Evolutionary conservation across 331 rosid genomes (phyloP), one percentile per base, ranked within the genome.

Genomic region (Quercus lobata): DNA sequence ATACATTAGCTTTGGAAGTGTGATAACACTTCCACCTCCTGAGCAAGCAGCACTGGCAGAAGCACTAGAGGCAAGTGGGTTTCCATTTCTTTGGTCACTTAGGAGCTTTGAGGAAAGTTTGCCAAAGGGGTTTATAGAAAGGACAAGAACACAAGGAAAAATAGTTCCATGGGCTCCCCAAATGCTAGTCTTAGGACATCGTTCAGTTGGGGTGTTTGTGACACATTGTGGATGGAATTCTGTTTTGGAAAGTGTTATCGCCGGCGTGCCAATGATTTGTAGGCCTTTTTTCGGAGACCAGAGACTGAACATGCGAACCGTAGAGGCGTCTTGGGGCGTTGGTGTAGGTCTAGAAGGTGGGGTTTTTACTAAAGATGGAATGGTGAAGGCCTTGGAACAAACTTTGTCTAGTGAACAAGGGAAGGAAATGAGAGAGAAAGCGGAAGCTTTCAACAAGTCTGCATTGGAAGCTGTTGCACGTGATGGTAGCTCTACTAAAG

Each of bases 171-270:
- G 98, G 98, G 92, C 97, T 0, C 97, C 97, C 0, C 98, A 94
- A 72, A 16, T 35, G 71, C 84, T 81, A 44, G 83, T 91, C 57
- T 79, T 92, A 12, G 63, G 46, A 6, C 95, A 94, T 76, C 4
- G 72, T 0, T 75, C 97, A 0, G 79, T 83, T 24, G 93, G 91
- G 1, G 93, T 69, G 65, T 91, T 90, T 65, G 72, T 92, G 37
- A 91, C 91, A 0, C 98, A 92, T 25, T 80, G 88, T 29, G 97
- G 98, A 1, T 94, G 98, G 98, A 94, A 92, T 60, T 89, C 93
- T 0, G n/a, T 87, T 5, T n/a, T 87, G 84, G 98, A 94, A 61
- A 88, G 93, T 55, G 75, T 89, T 0, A 78, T 80, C 0, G 90
- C 95, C 1, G 92, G 95, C 5, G 97, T 94, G 44, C 95, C 97